Conservation (phyloP, 1,139 yeast species). For the Taphrina pruni region DNA sequence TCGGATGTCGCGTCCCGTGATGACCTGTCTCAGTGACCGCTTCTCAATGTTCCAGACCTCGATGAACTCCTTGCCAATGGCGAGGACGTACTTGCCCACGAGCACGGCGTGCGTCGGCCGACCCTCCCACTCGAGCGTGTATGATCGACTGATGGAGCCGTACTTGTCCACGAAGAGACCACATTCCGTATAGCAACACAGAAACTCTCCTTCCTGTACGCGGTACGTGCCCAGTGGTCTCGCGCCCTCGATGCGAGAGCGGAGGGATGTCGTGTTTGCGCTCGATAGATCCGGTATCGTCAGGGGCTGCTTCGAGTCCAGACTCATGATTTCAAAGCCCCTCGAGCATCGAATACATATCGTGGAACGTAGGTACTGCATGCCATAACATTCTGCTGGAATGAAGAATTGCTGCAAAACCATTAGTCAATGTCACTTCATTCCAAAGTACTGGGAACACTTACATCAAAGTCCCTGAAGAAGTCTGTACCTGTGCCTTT, state of each 20-base stretch:
- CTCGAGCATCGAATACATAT: conserved; percentile 69
- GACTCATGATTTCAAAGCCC: conserved; percentile 71
- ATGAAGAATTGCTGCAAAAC: conserved; percentile 47
- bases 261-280: conserved; percentile 38
- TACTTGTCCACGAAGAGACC: conserved; percentile 72
- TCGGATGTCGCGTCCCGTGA: conserved; percentile 68
- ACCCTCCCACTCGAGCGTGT: conserved; percentile 67
- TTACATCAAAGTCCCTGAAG: conserved; percentile 52
- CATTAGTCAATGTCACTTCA: too few relatives aligned
- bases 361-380: conserved; percentile 56
- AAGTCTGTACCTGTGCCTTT: conserved; percentile 48
- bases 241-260: conserved; percentile 38
- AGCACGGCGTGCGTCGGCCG: conserved; percentile 65
- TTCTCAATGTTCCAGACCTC: conserved; percentile 66
- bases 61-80: conserved; percentile 70
- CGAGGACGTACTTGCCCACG: conserved; percentile 63
- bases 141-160: conserved; percentile 66
- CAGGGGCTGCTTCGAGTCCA: conserved; percentile 64
- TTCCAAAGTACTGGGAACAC: background rate
- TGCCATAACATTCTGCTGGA: conserved; percentile 51
- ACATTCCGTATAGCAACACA: conserved; percentile 74
- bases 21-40: conserved; percentile 69
- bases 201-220: conserved; percentile 61
- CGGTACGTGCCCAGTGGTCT: conserved; percentile 71
- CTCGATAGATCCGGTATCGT: conserved; percentile 58